These are phyloP conservation scores for Nicotiana paniculata DNA, from an alignment of 257 asterid genomes.

Conservation along the genomic window DNA sequence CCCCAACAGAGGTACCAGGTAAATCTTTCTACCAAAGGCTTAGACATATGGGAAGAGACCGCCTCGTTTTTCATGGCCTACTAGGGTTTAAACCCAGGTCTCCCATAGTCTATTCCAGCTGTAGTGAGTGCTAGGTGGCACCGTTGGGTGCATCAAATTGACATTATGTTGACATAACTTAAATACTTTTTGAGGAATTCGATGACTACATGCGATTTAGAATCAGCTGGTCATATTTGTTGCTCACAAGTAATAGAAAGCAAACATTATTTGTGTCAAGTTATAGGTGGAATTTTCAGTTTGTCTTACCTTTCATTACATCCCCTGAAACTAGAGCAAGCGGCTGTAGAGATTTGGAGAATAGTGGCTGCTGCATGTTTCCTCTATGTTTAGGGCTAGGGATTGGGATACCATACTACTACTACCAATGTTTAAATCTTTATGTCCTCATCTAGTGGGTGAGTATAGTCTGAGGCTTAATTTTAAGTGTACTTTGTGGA, in stretches of 20 bases:
- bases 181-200: too few species aligned
- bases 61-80: neutral
- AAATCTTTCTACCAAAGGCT: neutral
- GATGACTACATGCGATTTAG: too few species aligned
- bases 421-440: neutral
- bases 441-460: neutral
- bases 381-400: neutral
- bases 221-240: too few species aligned
- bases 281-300: too few species aligned
- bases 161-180: too few species aligned
- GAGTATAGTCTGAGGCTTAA: neutral
- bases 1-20: neutral
- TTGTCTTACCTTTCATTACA: too few species aligned
- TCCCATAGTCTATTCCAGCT: neutral
- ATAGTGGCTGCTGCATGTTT: neutral
- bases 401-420: neutral
- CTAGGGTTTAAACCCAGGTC: neutral
- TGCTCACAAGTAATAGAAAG: too few species aligned
- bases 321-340: too few species aligned
- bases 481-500: neutral
- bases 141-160: neutral
- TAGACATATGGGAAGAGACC: neutral
- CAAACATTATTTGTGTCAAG: too few species aligned
- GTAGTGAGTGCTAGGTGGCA: neutral
- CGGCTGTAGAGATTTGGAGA: too few species aligned